Conservation (phyloP, 2,329 filamentous ascomycete species). For the Verticillium klebahnii region DNA sequence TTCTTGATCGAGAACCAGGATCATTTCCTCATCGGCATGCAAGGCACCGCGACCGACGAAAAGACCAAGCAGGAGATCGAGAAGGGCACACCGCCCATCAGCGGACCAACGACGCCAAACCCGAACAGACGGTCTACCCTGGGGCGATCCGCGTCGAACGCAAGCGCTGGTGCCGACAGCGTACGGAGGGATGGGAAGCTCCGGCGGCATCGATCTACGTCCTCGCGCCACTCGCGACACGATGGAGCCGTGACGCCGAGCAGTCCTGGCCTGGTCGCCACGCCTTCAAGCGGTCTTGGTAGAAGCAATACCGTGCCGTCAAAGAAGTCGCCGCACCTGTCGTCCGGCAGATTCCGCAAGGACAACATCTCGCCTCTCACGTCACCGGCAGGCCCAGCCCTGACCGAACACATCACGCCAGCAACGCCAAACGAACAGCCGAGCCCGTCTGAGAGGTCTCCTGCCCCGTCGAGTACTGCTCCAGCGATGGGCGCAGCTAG, state of each 20-base stretch:
- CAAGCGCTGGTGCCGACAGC: slow-evolving; percentile 84
- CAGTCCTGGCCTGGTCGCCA: slow-evolving; percentile 50
- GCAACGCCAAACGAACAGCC: slow-evolving; percentile 8
- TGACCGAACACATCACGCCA: slow-evolving; percentile 32
- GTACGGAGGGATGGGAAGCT: slow-evolving; percentile 75
- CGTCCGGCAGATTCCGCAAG: slow-evolving; percentile 60
- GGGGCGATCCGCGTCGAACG: slow-evolving; percentile 76
- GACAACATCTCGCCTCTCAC: slow-evolving; percentile 16
- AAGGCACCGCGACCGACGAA: slow-evolving; percentile 95
- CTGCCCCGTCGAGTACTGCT: slow-evolving; percentile 18
- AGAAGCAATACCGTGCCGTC: slow-evolving; percentile 91
- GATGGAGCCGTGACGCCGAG: slow-evolving; percentile 69
- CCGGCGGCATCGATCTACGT: slow-evolving; percentile 85
- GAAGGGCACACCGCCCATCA: slow-evolving; percentile 60
- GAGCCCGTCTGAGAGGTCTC: slow-evolving; percentile 10
- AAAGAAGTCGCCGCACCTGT: slow-evolving; percentile 73
- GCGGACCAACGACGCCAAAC: slow-evolving; percentile 43
- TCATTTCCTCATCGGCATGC: slow-evolving; percentile 97
- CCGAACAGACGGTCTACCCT: slow-evolving; percentile 53
- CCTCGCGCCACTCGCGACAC: slow-evolving; percentile 77
- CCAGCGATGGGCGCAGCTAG: slow-evolving; percentile 20
- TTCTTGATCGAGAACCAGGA: slow-evolving; percentile 99
- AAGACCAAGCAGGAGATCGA: slow-evolving; percentile 60
- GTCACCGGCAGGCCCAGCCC: slow-evolving; percentile 22
- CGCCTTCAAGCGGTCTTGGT: slow-evolving; percentile 51